phyloP scores from a whole-genome alignment of 108 stramenopile species.

The Cylindrotheca fusiformis region DNA sequence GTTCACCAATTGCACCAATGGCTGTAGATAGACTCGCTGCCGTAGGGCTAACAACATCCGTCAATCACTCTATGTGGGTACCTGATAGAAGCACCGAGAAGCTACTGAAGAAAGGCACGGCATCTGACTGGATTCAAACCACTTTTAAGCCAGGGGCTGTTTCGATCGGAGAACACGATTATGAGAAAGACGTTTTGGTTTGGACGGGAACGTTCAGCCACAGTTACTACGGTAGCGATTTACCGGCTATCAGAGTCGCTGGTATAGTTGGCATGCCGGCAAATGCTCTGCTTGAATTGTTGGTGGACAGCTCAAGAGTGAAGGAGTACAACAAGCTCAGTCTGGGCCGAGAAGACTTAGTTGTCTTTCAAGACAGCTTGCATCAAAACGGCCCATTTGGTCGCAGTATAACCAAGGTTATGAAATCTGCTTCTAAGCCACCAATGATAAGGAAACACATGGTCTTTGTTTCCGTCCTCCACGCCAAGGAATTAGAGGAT shows the following conservation, averaged over 20 bases:
- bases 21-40: slow-evolving; percentile 53
- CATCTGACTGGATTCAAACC: slow-evolving; percentile 20
- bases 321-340: slow-evolving; percentile 80
- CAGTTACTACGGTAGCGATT: slow-evolving; percentile 67
- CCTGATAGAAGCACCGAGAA: slow-evolving; percentile 46
- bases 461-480: slow-evolving; percentile 59
- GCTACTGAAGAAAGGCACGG: slow-evolving; percentile 20
- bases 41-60: slow-evolving; percentile 39
- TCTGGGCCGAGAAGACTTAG: slow-evolving; percentile 61
- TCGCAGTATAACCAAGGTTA: slow-evolving; percentile 69
- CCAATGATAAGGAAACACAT: slow-evolving; percentile 65
- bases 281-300: slow-evolving; percentile 55
- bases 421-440: slow-evolving; percentile 49
- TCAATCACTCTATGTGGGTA: slow-evolving; percentile 56
- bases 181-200: slow-evolving; percentile 39
- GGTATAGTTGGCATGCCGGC: slow-evolving; percentile 59
- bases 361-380: slow-evolving; percentile 52
- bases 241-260: slow-evolving; percentile 62
- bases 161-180: background rate
- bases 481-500: slow-evolving; percentile 62
- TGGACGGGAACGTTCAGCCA: slow-evolving; percentile 66
- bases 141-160: slow-evolving; percentile 21
- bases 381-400: slow-evolving; percentile 49
- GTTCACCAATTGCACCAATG: slow-evolving; percentile 62
- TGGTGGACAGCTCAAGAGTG: slow-evolving; percentile 69